Base-by-base conservation (phyloP, 2,329 filamentous ascomycete species). In the Clarireedia monteithiana region DNA sequence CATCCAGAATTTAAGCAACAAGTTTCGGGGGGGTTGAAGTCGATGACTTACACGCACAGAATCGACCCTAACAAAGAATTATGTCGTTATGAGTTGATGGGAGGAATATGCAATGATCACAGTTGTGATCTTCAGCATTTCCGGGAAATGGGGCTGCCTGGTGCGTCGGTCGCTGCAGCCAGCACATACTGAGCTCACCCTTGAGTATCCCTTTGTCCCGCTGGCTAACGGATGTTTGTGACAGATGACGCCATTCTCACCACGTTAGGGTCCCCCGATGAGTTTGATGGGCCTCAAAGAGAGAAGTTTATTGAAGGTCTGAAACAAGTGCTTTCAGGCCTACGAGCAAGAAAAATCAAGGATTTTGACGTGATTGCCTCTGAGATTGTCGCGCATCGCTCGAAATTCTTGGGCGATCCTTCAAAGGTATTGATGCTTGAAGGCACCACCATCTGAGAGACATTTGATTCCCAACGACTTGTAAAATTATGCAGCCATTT, bases 1-100 rank as follows among this genome's bases (percentile, higher is more conserved):
- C 91, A 97, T 68, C 89, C 89, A 34, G 77, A 81, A 51, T 97
- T 85, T 72, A 75, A 77, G 62, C 71, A 86, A 50, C 75, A 82
- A 56, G 84, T 96, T 56, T 70, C 82, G 55, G 86, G 85, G 60
- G 92, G 92, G 45, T 86, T 91, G 68, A 85, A 87, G 68, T 97
- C 94, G 61, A 78, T 95, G 75, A 97, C 91, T 45, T 97, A 92
- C 74, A 96, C 89, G 74, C 89, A 95, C 72, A 86, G 85, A 64
- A 95, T 99, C 72, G 84, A 96, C 69, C 78, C 84, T 24, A 77
- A 82, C 59, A 84, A 81, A 64, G 80, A 82, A 59, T 68, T 97
- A 49, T 99, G 94, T 71, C 85, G 83, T 39, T 86, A 82, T 65
- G 89, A 95, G 71, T 74, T 88, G 60, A 77, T 78, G 48, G 84